phyloP scores from a whole-genome alignment of 768 basidiomycete genomes.

The Lactarius tabidus region DNA sequence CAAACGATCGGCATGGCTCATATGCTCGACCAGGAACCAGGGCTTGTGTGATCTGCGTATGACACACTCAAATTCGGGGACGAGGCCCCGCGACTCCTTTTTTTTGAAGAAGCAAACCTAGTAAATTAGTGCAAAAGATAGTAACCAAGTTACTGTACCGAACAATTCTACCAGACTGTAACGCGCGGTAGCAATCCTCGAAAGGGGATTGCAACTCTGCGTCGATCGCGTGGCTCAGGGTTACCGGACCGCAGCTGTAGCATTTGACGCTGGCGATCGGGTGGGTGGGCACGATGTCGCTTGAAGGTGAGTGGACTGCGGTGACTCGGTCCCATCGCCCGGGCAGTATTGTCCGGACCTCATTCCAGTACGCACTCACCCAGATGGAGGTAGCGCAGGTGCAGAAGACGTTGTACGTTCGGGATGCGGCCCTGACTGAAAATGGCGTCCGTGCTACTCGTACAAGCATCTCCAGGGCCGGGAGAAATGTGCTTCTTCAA shows the following conservation, averaged over 20 bases:
- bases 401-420: constrained; percentile 10
- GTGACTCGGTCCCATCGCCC: constrained; percentile 1
- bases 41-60: neutral
- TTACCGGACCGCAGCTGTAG: constrained; percentile 10
- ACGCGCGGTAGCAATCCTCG: too few relatives aligned
- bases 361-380: neutral
- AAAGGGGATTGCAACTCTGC: too few relatives aligned
- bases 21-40: neutral
- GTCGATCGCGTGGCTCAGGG: neutral
- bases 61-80: constrained; percentile 1
- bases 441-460: neutral
- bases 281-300: constrained; percentile 1
- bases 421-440: neutral
- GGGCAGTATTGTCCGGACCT: neutral
- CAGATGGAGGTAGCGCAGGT: constrained; percentile 1
- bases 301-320: neutral
- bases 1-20: constrained; percentile 6
- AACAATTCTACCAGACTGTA: too few relatives aligned
- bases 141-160: too few relatives aligned
- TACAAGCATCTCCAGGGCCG: constrained; percentile 1
- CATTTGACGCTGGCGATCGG: constrained; percentile 11
- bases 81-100: constrained; percentile 8
- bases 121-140: too few relatives aligned
- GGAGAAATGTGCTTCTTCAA: neutral
- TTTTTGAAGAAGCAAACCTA: too few relatives aligned